A percentile compares a stretch with the other conserved stretches of the same genome.
Evolutionary conservation across 1,284 basidiomycete genomes (phyloP).

Genomic region (Ustilago sp.): DNA sequence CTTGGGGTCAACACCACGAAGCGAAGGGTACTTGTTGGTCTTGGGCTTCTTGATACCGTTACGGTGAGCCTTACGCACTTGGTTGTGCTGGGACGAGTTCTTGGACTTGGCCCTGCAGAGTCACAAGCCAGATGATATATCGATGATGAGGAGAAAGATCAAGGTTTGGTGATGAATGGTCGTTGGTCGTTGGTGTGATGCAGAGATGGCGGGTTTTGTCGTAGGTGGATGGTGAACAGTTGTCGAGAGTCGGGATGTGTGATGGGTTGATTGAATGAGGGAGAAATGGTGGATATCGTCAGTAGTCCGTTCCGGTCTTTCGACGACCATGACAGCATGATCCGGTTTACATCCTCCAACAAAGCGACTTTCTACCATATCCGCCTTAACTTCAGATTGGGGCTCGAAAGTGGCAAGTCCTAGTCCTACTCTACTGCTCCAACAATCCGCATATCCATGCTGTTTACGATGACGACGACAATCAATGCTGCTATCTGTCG

Average conservation of each 20-base stretch:
- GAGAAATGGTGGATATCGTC: neutral
- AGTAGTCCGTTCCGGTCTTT: neutral
- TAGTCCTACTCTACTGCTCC: too few species aligned
- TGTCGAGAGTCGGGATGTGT: neutral
- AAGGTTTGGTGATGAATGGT: neutral
- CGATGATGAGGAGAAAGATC: neutral
- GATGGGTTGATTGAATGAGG: neutral
- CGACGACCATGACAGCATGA: too few species aligned
- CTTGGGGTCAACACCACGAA: conserved; percentile 92
- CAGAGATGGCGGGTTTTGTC: too few species aligned
- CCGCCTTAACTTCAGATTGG: too few species aligned
- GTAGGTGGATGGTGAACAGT: too few species aligned
- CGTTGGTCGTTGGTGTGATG: neutral
- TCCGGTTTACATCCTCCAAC: too few species aligned
- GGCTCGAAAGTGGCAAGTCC: too few species aligned
- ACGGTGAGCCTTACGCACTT: conserved; percentile 88
- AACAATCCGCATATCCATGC: too few species aligned
- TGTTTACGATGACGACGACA: too few species aligned
- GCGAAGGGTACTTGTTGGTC: conserved; percentile 81
- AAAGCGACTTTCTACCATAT: too few species aligned
- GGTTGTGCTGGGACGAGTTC: conserved; percentile 68
- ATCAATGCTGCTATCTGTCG: neutral
- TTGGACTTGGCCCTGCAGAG: conserved; percentile 66
- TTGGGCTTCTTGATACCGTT: conserved; percentile 77
- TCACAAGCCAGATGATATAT: neutral